phyloP scores from a whole-genome alignment of 371 early-diverging fungal genomes.

The Coemansia sp. region DNA sequence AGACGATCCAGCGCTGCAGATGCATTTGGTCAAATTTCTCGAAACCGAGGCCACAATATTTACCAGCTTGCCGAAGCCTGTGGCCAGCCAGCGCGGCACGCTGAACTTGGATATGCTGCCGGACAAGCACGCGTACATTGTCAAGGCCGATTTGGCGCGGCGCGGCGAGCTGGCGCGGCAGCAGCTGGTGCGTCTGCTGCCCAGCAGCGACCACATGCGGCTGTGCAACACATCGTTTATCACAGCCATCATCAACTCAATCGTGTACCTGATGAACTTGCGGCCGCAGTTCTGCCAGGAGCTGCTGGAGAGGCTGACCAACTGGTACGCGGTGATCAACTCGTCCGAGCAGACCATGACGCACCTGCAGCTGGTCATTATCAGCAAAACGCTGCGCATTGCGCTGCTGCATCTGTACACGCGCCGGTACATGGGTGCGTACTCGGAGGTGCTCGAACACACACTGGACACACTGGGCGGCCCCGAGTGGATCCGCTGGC shows the following conservation, averaged over 20 bases:
- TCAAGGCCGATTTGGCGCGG: slow-evolving; percentile 13
- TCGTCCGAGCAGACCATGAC: slow-evolving; percentile 40
- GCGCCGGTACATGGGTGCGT: slow-evolving; percentile 28
- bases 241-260: slow-evolving; percentile 37
- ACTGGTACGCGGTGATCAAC: slow-evolving; percentile 40
- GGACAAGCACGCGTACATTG: slow-evolving; percentile 21
- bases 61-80: neutral
- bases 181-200: slow-evolving; percentile 39
- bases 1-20: slow-evolving; percentile 41
- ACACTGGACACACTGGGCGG: slow-evolving; percentile 40
- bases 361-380: slow-evolving; percentile 28
- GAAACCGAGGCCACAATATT: slow-evolving; percentile 40
- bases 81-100: neutral
- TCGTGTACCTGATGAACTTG: slow-evolving; percentile 42
- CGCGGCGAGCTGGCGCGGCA: slow-evolving; percentile 31
- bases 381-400: slow-evolving; percentile 37
- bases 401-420: slow-evolving; percentile 36
- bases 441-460: slow-evolving; percentile 29
- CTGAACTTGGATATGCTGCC: slow-evolving; percentile 21
- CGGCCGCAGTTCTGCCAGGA: slow-evolving; percentile 42
- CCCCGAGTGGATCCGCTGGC: slow-evolving; percentile 38
- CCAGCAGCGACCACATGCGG: slow-evolving; percentile 39
- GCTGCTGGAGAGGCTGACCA: slow-evolving; percentile 22
- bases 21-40: slow-evolving; percentile 40
- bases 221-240: slow-evolving; percentile 45